A percentile compares a stretch with the other conserved stretches of the same genome.
These are phyloP conservation scores for Dictyostelium purpureum DNA, from an alignment of 78 protist species.

Conservation along the genomic window DNA sequence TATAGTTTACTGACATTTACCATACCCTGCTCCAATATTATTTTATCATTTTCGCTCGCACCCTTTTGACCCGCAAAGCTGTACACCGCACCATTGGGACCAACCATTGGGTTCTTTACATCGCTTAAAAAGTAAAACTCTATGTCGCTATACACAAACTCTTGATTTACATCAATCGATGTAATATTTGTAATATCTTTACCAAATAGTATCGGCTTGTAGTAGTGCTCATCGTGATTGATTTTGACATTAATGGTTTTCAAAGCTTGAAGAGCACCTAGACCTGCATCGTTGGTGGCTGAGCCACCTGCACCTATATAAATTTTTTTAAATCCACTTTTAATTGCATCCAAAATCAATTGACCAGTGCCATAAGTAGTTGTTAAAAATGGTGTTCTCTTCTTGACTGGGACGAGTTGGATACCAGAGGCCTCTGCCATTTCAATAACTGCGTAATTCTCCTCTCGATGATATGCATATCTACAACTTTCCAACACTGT, in stretches of 20 bases:
- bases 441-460: constrained; percentile 65
- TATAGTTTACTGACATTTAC: constrained; percentile 10
- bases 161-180: background rate
- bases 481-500: background rate
- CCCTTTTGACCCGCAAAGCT: constrained; percentile 82
- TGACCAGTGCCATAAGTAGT: constrained; percentile 83
- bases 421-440: constrained; percentile 75
- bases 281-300: constrained; percentile 86
- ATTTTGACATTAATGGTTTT: background rate
- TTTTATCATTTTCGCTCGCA: constrained; percentile 39
- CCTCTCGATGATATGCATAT: background rate
- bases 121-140: constrained; percentile 55
- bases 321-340: background rate
- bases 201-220: background rate
- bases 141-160: background rate
- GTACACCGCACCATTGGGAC: constrained; percentile 77
- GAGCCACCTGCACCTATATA: constrained; percentile 85
- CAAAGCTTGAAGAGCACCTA: constrained; percentile 72
- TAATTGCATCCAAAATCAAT: constrained; percentile 46
- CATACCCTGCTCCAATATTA: constrained; percentile 71
- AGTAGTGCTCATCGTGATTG: background rate
- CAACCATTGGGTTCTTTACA: constrained; percentile 65
- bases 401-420: constrained; percentile 25
- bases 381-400: constrained; percentile 64
- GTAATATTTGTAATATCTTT: constrained; percentile 1